These are phyloP conservation scores for Colletotrichum tropicale DNA, from an alignment of 2,329 filamentous ascomycete genomes.

Conservation along the genomic window DNA sequence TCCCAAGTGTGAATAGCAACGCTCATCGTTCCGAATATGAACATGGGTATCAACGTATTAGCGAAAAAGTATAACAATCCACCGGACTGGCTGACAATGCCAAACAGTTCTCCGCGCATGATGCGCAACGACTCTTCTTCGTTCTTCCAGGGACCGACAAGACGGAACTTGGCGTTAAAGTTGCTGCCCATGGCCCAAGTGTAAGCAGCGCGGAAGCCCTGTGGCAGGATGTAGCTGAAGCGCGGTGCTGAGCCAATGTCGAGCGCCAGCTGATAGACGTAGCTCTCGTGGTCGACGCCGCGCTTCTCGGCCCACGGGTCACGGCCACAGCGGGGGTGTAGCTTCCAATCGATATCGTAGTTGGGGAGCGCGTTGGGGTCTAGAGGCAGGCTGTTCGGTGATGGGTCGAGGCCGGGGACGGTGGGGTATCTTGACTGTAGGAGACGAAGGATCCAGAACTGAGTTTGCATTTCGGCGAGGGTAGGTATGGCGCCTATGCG, in stretches of 20 bases:
- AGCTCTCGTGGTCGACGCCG: constrained; percentile 54
- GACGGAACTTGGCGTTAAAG: constrained; percentile 53
- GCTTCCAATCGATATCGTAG: constrained; percentile 45
- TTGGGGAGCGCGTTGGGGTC: constrained; percentile 29
- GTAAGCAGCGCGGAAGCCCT: constrained; percentile 33
- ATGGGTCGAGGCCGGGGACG: neutral
- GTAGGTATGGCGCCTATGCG: constrained; percentile 46
- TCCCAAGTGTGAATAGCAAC: constrained; percentile 25
- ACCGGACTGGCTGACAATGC: constrained; percentile 40
- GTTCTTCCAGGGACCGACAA: constrained; percentile 47
- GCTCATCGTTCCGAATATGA: constrained; percentile 39
- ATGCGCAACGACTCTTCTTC: constrained; percentile 37
- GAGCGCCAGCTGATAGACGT: constrained; percentile 53
- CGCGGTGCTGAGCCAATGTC: constrained; percentile 50
- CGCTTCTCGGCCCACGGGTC: constrained; percentile 37
- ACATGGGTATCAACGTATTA: constrained; percentile 39
- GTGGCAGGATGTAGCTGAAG: constrained; percentile 33
- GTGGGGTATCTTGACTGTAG: constrained; percentile 25
- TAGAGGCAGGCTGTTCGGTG: neutral
- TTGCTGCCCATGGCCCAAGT: constrained; percentile 54
- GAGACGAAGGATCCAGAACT: constrained; percentile 49
- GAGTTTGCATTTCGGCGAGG: constrained; percentile 53
- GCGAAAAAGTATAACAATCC: constrained; percentile 41
- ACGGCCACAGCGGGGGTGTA: constrained; percentile 37
- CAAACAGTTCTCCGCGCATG: constrained; percentile 45